Evolutionary conservation across 2,329 filamentous ascomycete genomes (phyloP), one percentile per base, ranked within the genome.

Genomic region (Fusarium falciforme): DNA sequence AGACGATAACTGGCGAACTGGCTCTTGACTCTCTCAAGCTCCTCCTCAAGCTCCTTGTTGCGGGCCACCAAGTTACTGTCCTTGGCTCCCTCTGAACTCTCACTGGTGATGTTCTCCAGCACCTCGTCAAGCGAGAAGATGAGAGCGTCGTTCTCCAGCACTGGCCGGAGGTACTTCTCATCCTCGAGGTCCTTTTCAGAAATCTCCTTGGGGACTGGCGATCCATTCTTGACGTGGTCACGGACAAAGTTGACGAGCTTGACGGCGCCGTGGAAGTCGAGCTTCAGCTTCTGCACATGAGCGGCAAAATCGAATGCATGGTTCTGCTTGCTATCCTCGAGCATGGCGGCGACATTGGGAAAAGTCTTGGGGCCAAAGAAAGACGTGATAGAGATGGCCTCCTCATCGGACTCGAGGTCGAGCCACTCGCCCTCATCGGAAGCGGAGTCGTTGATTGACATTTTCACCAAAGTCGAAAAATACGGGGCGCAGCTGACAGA

Each of bases 141-240:
- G 62, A 98, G 86, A 5, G 95, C 93, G 81, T 99, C 96, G 75
- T 98, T 94, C 67, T 96, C 92, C 9, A 99, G 84, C 5, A 95
- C 92, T 0, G 96, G 96, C 79, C 93, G 93, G 67, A 99, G 87
- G 79, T 92, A 97, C 73, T 89, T 88, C 73, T 98, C 96, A 70
- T 94, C 90, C n/a, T 91, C 87, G 71, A 98, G 91, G 29, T 91
- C 86, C 3, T 86, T 84, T 38, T 85, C 85, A 4, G 90, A 87
- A 67, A 94, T 91, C 49, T 92, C 83, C 67, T 89, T 86, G 1
- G 90, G 90, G 4, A 90, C 79, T 8, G 83, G 47, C 36, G 81
- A 76, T 47, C 85, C 84, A 40, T 87, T 84, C 62, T 85, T 84
- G 25, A 85, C 85, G 25, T 80, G 82, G 68, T 83, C 82, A 68